These are phyloP conservation scores for Salix brachista DNA, from an alignment of 345 rosid species.

Conservation along the genomic window DNA sequence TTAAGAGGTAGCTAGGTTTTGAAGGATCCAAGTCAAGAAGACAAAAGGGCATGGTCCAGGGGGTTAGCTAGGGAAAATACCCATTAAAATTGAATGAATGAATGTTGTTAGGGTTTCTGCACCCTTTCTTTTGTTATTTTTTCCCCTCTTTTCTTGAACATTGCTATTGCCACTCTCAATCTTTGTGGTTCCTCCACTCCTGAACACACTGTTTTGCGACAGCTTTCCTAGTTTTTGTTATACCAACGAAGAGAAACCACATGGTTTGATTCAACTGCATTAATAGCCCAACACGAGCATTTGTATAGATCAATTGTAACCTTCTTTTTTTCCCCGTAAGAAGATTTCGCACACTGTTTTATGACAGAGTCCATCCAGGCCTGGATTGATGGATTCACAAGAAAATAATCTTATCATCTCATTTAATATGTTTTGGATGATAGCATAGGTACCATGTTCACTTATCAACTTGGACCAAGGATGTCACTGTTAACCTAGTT, in stretches of 20 bases:
- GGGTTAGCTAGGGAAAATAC: conserved; percentile 7
- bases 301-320: too few species aligned
- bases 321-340: too few species aligned
- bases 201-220: not conserved
- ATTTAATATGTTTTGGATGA: too few species aligned
- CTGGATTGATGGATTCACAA: too few species aligned
- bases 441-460: too few species aligned
- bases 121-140: too few species aligned
- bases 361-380: too few species aligned
- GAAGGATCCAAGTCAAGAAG: conserved; percentile 36
- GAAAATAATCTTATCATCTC: too few species aligned
- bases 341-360: too few species aligned
- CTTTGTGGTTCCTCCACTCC: not conserved
- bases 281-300: too few species aligned
- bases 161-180: not conserved
- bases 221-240: not conserved
- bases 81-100: conserved; percentile 20
- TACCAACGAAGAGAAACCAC: not conserved
- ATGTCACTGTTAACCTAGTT: too few species aligned
- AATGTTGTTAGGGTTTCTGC: not conserved
- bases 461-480: too few species aligned
- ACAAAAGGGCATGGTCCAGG: conserved; percentile 13
- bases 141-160: not conserved
- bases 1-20: not conserved
- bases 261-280: not conserved